Evolutionary conservation across 345 rosid species (phyloP), one percentile per base, ranked within the genome.

Genomic region (Isatis tinctoria): DNA sequence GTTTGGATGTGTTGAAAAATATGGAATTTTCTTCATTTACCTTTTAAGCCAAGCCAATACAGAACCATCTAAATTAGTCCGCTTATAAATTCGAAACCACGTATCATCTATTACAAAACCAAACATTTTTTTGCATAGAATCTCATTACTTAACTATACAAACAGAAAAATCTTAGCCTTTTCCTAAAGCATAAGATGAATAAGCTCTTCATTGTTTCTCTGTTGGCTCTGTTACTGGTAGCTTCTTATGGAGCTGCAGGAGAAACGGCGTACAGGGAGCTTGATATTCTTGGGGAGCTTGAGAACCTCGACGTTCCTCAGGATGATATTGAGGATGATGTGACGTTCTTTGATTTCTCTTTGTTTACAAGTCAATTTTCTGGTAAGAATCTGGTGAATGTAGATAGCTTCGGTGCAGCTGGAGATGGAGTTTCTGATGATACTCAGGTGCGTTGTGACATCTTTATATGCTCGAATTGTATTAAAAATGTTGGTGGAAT

Each of bases 381-480:
- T 40, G 70, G 85, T 70, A 87, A 80, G 84, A 90, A 85, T 78
- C 86, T 92, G 59, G 94, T 95, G 70, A 92, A 95, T 74, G 96
- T 95, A 20, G 97, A 95, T 74, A 89, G 94, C 87, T 95, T 95
- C 37, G 89, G 88, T 58, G 96, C 98, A 33, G 87, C 56, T 72
- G 99, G 96, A 82, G 86, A 95, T 85, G 99, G 96, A 67, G 80
- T 85, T 76, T 82, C 93, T 63, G 98, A 95, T 81, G 98, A 95
- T 74, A 90, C 98, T n/a, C 74, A 88, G 99, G 98, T 94, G 36
- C 48, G 62, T 64, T 49, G n/a, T 70, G 48, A 24, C 43, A 51
- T 22, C 56, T n/a, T 63, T 35, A 1, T 59, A 40, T 59, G 4
- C 27, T 37, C 39, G 18, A 70, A 69, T 13, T n/a, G n/a, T 9